Base-by-base conservation (phyloP, 371 early-diverging fungal genomes). In the Thermomucor indicae-seudaticae region DNA sequence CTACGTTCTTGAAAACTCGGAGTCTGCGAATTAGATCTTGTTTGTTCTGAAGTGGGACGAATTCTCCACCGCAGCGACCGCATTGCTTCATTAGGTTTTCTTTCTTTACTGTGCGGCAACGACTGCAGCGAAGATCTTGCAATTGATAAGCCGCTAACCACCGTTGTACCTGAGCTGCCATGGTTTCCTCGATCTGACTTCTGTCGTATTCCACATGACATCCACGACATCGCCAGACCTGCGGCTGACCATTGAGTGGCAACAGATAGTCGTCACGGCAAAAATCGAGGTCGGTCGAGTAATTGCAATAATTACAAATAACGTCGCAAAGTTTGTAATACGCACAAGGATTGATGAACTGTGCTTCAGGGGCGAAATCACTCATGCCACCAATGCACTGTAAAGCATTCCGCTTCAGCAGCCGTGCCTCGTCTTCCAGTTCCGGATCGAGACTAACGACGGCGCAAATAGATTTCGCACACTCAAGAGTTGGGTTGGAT, bases 231-330 rank as follows among this genome's bases (percentile, higher is more conserved):
- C 45, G 60, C 78, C 61, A 76, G 28, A 53, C 59, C 47, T 28
- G 64, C 49, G 50, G 57, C 10, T 71, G 62, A 14, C 71, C 79
- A 49, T 72, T 54, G 28, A 57, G 54, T 5, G 89, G 83, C 51
- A 86, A 50, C 45, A 90, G 49, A 35, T 81, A 84, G 28, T 75
- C 74, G 49, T 96, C 93, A 19, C 93, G 82, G 47, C 92, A 92
- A 49, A 97, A 81, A 63, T 97, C 95, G 42, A 96, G 61, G 64
- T 97, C 95, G 4, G 85, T 78, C 38, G 83, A 75, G 51, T 78
- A 78, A 54, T 86, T 85, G 65, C 98, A 97, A 50, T 80, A 88
- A 28, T 79, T 77, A 62, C 98, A 97, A 20, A 92, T 84, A 16
- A 96, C 83, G n/a, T 88, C 88, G 1, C 82, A 72, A 19, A 97